Evolutionary conservation across 2,329 filamentous ascomycete species (phyloP), one percentile per base, ranked within the genome.

Genomic region (Cryphonectria carpinicola): DNA sequence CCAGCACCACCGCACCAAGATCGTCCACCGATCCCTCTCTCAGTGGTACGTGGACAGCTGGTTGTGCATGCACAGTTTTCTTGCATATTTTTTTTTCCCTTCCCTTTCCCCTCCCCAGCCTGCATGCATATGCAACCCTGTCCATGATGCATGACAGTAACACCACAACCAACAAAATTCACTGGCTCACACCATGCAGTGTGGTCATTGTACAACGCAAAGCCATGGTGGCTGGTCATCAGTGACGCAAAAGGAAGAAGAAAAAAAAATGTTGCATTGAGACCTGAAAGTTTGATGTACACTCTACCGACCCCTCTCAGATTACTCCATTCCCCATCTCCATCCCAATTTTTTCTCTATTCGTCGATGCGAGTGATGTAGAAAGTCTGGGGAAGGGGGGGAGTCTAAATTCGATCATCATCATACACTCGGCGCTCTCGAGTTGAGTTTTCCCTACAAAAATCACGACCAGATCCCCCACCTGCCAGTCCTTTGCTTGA

Each of bases 241-340:
- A 14, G 41, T n/a, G 28, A 61, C 5, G 43, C n/a, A 43, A 43
- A 52, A 64, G 10, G 22, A 13, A 70, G 56, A 62, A 39, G 49
- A 60, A 71, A 70, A 66, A 66, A 70, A 72, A 72, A 69, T 70
- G 70, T 73, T 65, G 60, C 62, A 68, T 72, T 72, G 70, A 70
- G 69, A 74, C 70, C 67, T 73, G 78, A 77, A 79, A 76, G 70
- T 76, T 79, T 80, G 79, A 80, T 81, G 78, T 82, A 81, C 80
- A 81, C 80, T 81, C 80, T 82, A 81, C 78, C 78, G 76, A 77
- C 76, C 76, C 54, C 75, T 74, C 76, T 75, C 35, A 73, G 75
- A 77, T 77, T 78, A 76, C 75, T 76, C 77, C 71, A 35, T 58
- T 70, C 65, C 67, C 63, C 43, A 61, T 54, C 69, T 64, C 64